Percentiles rank a stretch among this genome's conserved stretches.
Conservation (phyloP, 176 grass and related monocot genomes). For the Juncus inflexus region DNA sequence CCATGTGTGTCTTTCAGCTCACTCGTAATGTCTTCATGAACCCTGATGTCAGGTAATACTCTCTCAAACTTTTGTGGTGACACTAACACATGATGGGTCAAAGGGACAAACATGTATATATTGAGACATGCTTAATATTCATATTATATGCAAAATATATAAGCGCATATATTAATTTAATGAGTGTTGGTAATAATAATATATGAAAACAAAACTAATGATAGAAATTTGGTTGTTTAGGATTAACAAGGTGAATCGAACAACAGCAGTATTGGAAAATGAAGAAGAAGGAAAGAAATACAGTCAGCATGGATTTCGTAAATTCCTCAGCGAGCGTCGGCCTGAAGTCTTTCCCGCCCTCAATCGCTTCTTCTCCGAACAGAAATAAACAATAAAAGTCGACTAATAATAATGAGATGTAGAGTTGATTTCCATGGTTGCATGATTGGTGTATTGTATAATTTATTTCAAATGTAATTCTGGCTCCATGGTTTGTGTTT, state of each 20-base stretch:
- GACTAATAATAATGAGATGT: too few species aligned
- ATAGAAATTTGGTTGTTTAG: conserved; percentile 15
- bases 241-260: conserved; percentile 51
- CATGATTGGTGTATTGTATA: too few species aligned
- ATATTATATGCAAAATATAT: neutral
- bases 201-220: neutral
- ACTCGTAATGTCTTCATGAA: conserved; percentile 60
- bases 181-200: neutral
- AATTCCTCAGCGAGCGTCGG: conserved; percentile 45
- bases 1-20: conserved; percentile 75
- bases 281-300: conserved; percentile 63
- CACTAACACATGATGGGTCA: too few species aligned
- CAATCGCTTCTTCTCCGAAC: conserved; percentile 56
- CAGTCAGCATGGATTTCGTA: conserved; percentile 57
- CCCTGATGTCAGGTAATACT: conserved; percentile 58
- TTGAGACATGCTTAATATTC: too few species aligned
- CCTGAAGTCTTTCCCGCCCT: conserved; percentile 65
- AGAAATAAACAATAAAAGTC: conserved; percentile 5
- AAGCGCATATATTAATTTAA: neutral
- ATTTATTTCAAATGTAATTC: too few species aligned
- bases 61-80: too few species aligned
- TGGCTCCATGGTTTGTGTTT: too few species aligned
- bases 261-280: conserved; percentile 57
- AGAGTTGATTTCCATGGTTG: too few species aligned
- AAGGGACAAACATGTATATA: too few species aligned